Evolutionary conservation across 345 rosid genomes (phyloP).

Genomic region (Heritiera fomes): DNA sequence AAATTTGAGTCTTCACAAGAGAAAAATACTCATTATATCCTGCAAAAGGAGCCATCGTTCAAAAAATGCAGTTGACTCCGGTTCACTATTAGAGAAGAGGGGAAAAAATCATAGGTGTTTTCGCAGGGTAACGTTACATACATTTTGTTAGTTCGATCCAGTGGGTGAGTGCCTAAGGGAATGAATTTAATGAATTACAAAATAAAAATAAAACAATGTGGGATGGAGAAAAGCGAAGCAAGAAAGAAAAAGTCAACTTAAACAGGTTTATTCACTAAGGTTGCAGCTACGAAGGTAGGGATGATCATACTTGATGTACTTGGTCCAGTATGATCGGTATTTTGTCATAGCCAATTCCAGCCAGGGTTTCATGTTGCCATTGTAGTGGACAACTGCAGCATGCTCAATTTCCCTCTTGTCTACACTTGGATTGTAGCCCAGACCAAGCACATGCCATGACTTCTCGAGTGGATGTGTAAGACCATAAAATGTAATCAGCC

Average conservation of each 20-base stretch:
- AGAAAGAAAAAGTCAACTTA: background rate
- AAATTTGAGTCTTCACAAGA: background rate
- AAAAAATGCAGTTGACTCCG: conserved; percentile 28
- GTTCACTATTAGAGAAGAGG: background rate
- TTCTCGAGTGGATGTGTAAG: conserved; percentile 83
- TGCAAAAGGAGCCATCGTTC: conserved; percentile 8
- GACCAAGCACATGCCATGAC: conserved; percentile 97
- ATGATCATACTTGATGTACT: conserved; percentile 85
- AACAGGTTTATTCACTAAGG: conserved; percentile 49
- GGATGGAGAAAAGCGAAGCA: conserved; percentile 25
- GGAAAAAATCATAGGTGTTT: conserved; percentile 7
- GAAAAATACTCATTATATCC: conserved; percentile 5
- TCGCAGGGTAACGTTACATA: conserved; percentile 29
- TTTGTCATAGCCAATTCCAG: conserved; percentile 95
- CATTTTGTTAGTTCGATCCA: conserved; percentile 27
- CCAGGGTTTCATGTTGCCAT: conserved; percentile 99
- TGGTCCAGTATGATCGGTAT: conserved; percentile 87
- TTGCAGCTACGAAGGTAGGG: conserved; percentile 83
- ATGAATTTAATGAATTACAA: conserved; percentile 48
- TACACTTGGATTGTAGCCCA: conserved; percentile 94
- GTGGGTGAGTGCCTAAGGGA: conserved; percentile 19
- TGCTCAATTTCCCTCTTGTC: conserved; percentile 73
- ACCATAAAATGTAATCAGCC: conserved; percentile 87
- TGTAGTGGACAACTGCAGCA: conserved; percentile 95
- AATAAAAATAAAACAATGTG: conserved; percentile 41